Conservation (phyloP, 2,329 filamentous ascomycete species). For the Ophiosphaerella narmari region DNA sequence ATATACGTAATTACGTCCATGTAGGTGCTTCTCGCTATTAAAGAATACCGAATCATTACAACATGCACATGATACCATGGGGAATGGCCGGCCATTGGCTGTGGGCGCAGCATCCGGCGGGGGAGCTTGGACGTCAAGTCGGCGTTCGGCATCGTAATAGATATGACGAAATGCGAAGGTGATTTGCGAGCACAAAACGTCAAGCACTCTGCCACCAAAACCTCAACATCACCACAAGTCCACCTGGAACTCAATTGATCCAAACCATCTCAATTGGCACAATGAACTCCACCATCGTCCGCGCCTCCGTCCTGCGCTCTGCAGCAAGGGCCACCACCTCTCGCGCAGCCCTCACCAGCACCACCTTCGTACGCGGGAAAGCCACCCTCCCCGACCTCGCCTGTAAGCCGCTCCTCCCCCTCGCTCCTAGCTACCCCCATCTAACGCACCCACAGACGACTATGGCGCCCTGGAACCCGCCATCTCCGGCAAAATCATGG, state of each 20-base stretch:
- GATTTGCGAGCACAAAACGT: conserved; percentile 18
- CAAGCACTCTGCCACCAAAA: conserved; percentile 9
- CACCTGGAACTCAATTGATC: conserved; percentile 25
- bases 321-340: conserved; percentile 70
- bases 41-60: conserved; percentile 5
- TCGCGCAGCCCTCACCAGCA: conserved; percentile 69
- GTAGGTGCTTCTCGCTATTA: background rate
- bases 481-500: conserved; percentile 92
- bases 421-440: background rate
- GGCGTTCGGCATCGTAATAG: conserved; percentile 20
- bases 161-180: conserved; percentile 33
- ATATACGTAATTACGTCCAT: background rate
- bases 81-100: conserved; percentile 18
- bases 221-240: conserved; percentile 5
- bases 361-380: conserved; percentile 82
- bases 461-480: conserved; percentile 89
- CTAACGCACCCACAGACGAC: conserved; percentile 67
- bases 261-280: conserved; percentile 28
- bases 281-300: conserved; percentile 80
- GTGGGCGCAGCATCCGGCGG: conserved; percentile 3
- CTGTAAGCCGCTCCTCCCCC: conserved; percentile 57
- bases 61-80: no score
- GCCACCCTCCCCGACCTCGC: conserved; percentile 88
- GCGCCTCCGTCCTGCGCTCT: conserved; percentile 70
- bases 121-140: conserved; percentile 21